These are phyloP conservation scores for Lignosus rhinocerotis DNA, from an alignment of 1,284 basidiomycete genomes.

Conservation along the genomic window DNA sequence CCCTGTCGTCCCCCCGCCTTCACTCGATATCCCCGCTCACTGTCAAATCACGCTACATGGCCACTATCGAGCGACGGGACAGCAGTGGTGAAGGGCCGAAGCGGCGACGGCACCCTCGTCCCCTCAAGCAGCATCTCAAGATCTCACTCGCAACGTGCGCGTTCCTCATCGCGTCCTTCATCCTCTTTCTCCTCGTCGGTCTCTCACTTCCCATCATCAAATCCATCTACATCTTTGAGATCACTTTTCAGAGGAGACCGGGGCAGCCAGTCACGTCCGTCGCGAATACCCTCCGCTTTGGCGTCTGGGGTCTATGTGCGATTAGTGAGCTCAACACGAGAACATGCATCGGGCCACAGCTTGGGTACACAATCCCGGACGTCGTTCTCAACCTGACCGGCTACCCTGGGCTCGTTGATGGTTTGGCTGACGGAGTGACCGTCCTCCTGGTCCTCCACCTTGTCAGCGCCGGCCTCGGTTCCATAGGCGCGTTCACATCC, in stretches of 20 bases:
- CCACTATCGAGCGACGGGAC: not conserved
- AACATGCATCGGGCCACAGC: conserved; percentile 54
- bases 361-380: conserved; percentile 44
- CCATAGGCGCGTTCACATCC: conserved; percentile 52
- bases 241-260: conserved; percentile 44
- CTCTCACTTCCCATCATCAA: conserved; percentile 76
- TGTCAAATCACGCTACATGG: not conserved
- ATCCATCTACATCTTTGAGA: conserved; percentile 63
- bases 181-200: conserved; percentile 74
- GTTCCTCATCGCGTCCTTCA: conserved; percentile 55
- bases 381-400: conserved; percentile 43
- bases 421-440: conserved; percentile 53
- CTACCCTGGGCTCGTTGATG: conserved; percentile 42
- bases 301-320: conserved; percentile 76
- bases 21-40: not conserved
- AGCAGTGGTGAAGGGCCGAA: not conserved
- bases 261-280: conserved; percentile 45
- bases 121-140: conserved; percentile 39
- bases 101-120: conserved; percentile 22
- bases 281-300: conserved; percentile 66
- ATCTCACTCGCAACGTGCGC: conserved; percentile 47
- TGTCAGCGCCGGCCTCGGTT: conserved; percentile 56
- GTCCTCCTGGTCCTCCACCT: conserved; percentile 66
- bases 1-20: not conserved
- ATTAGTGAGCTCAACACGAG: conserved; percentile 41